Evolutionary conservation across 257 asterid species (phyloP).

Genomic region (Capsicum rhomboideum): DNA sequence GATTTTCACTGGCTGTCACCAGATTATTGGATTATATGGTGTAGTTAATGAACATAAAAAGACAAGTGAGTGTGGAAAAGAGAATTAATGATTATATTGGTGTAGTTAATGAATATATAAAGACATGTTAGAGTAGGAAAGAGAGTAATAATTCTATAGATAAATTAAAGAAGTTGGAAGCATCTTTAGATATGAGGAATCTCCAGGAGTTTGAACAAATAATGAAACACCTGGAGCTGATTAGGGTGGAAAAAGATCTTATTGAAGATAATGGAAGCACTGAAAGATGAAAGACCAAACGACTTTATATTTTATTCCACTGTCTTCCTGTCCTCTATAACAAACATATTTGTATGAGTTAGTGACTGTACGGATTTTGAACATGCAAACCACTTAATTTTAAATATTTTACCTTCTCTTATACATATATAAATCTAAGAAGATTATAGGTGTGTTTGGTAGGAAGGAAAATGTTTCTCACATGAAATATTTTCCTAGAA

Average conservation of each 20-base stretch:
- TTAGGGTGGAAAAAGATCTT: not conserved
- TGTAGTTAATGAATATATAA: not conserved
- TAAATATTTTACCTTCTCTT: too few species aligned
- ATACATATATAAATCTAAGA: too few species aligned
- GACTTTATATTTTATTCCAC: not conserved
- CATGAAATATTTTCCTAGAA: not conserved
- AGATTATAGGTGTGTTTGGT: not conserved
- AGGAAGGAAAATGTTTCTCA: not conserved
- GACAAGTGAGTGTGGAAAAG: not conserved
- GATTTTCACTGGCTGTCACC: not conserved
- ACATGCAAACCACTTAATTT: not conserved
- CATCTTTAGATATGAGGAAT: constrained; percentile 2
- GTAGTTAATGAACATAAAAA: not conserved
- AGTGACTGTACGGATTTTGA: not conserved
- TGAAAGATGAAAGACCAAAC: not conserved
- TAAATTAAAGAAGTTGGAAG: not conserved
- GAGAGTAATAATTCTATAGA: not conserved
- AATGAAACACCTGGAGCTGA: not conserved
- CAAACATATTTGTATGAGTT: not conserved
- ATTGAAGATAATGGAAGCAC: not conserved
- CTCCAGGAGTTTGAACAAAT: not conserved
- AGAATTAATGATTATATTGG: not conserved
- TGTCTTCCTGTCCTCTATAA: not conserved
- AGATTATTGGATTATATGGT: not conserved
- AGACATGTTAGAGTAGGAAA: not conserved